These are phyloP conservation scores for Bifiguratus adelaidae DNA, from an alignment of 192 early-diverging fungal genomes.

Conservation along the genomic window DNA sequence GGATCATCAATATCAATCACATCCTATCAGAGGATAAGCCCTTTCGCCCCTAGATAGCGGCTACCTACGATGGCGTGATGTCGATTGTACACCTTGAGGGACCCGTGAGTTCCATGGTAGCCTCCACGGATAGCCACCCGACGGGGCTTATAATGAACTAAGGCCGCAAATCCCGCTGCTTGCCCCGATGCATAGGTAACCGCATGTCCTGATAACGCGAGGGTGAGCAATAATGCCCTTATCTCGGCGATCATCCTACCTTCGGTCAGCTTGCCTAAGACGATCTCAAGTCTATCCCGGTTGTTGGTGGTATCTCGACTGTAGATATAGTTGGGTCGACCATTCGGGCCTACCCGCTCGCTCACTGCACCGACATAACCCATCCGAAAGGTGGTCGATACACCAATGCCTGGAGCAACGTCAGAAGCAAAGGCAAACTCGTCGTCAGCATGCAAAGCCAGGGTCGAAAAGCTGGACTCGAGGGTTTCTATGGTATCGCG, in stretches of 20 bases:
- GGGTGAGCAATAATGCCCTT: not conserved
- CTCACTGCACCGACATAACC: constrained; percentile 9
- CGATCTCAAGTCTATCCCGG: constrained; percentile 34
- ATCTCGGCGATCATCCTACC: not conserved
- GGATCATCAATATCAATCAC: constrained; percentile 21
- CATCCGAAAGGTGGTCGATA: constrained; percentile 40
- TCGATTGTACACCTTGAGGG: constrained; percentile 8
- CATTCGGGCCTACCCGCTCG: constrained; percentile 12
- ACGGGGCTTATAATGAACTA: constrained; percentile 37
- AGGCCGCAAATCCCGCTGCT: constrained; percentile 39
- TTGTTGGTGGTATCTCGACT: constrained; percentile 29
- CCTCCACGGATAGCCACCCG: constrained; percentile 19
- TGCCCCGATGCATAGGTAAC: constrained; percentile 51
- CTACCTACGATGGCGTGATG: constrained; percentile 16
- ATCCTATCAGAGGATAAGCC: constrained; percentile 2
- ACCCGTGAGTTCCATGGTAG: constrained; percentile 14
- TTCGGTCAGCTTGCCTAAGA: constrained; percentile 37
- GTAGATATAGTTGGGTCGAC: constrained; percentile 31
- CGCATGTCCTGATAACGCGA: constrained; percentile 30
- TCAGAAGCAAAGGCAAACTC: constrained; percentile 27
- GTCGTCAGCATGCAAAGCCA: constrained; percentile 39
- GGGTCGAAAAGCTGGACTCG: constrained; percentile 18
- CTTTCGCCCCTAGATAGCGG: constrained; percentile 6
- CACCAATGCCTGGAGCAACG: constrained; percentile 36
- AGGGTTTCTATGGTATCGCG: too few relatives aligned